Evolutionary conservation across 805 yeast genomes (phyloP).

Genomic region (Candida piceae): DNA sequence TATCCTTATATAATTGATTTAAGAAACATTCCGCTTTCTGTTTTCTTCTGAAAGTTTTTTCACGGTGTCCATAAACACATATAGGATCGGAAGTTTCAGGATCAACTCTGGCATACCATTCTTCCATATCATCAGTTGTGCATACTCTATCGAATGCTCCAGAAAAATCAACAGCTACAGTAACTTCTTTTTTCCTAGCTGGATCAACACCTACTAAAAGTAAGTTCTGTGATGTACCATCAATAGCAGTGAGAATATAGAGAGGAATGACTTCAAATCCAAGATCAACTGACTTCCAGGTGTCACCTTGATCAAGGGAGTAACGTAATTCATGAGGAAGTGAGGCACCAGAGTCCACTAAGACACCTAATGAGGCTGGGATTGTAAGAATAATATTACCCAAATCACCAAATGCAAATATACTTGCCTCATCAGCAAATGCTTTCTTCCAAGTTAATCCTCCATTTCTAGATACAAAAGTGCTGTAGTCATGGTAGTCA

Average conservation of each 20-base stretch:
- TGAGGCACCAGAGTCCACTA: constrained; percentile 1
- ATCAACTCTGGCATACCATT: constrained; percentile 48
- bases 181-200: constrained; percentile 13
- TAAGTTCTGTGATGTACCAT: constrained; percentile 63
- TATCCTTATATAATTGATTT: constrained; percentile 40
- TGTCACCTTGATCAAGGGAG: constrained; percentile 68
- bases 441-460: constrained; percentile 68
- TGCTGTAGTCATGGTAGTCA: constrained; percentile 19
- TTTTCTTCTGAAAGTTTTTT: constrained; percentile 60
- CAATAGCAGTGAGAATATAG: constrained; percentile 44
- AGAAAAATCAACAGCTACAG: constrained; percentile 48
- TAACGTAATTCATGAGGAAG: constrained; percentile 22
- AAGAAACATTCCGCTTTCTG: constrained; percentile 60
- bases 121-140: constrained; percentile 54
- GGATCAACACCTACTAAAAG: constrained; percentile 41
- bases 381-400: constrained; percentile 69
- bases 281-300: constrained; percentile 54
- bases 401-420: constrained; percentile 65
- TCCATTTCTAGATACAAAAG: constrained; percentile 71
- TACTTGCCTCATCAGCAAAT: constrained; percentile 45
- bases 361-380: constrained; percentile 30
- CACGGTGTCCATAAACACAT: constrained; percentile 69
- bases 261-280: constrained; percentile 30
- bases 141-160: constrained; percentile 47
- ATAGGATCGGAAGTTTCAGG: constrained; percentile 29